Evolutionary conservation across 148 eudicot genomes (phyloP), one percentile per base, ranked within the genome.

Genomic region (Fagopyrum homotropicum): DNA sequence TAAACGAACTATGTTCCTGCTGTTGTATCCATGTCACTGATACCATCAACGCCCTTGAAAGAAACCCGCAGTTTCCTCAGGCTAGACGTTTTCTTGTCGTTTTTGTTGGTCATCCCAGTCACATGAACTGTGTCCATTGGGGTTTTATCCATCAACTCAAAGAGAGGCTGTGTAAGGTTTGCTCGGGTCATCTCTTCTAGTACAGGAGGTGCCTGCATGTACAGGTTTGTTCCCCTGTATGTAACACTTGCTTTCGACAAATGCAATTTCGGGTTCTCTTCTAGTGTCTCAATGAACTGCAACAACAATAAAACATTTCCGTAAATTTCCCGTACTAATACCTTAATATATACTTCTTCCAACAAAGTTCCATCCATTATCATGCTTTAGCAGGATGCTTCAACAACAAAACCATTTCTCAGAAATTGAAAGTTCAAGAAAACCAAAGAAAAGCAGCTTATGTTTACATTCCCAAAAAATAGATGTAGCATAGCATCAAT

Each of bases 141-240:
- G 61, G 75, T 29, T 81, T 80, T 85, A 60, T 75, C 90, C 98
- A 96, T 96, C 80, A 92, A 81, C 35, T 89, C 94, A 66, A 84
- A 96, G 35, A 96, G 84, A n/a, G 90, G 79, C 15, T 81, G 29
- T 4, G 87, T 83, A 10, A 96, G 86, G 81, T 92, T 89, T 66
- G 89, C 77, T 68, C 97, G 86, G 44, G 99, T 96, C 94, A 86
- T 84, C 88, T 96, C 93, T 89, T 96, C 99, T 11, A 96, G 89
- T 73, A 90, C 81, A 47, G 97, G 93, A 60, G 99, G 99, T 74
- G 94, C 98, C 80, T 89, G 97, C 97, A 96, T 96, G 88, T 96
- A 96, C 56, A 96, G 79, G 79, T 90, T 92, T 78, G 88, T 87
- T 46, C 98, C 91, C 51, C 85, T 80, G 83, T 83, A 72, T 14